A percentile compares a stretch with the other conserved stretches of the same genome.
Evolutionary conservation across 345 rosid genomes (phyloP).

Genomic region (Eucalyptus erythrocorys): DNA sequence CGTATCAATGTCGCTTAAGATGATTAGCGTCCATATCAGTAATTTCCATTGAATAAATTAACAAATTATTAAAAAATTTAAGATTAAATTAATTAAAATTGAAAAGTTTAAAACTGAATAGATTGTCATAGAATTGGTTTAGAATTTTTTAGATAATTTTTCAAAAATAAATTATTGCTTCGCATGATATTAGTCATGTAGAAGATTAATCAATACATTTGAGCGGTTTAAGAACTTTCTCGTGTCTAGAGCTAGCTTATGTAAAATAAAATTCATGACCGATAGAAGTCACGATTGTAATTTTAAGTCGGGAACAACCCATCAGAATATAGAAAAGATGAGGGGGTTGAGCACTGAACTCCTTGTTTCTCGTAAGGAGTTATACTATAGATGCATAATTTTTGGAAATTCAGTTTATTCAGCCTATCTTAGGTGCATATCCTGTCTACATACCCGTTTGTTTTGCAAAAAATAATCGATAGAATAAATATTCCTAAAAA

Average conservation of each 20-base stretch:
- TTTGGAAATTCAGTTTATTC: not conserved
- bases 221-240: too few relatives aligned
- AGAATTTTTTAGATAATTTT: rapidly evolving
- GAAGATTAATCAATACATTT: too few relatives aligned
- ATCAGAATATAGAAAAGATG: not conserved
- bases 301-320: not conserved
- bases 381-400: not conserved
- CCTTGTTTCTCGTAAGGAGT: not conserved
- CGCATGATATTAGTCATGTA: too few relatives aligned
- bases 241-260: too few relatives aligned
- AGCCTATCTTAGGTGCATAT: not conserved
- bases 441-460: not conserved
- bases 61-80: too few relatives aligned
- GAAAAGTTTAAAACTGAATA: too few relatives aligned
- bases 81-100: too few relatives aligned
- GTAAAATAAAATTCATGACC: not conserved
- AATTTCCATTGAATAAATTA: too few relatives aligned
- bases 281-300: not conserved
- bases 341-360: not conserved
- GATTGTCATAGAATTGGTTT: rapidly evolving
- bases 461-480: not conserved
- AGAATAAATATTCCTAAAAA: too few relatives aligned
- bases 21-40: too few relatives aligned
- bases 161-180: too few relatives aligned
- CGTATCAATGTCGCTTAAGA: too few relatives aligned